Base-by-base conservation (phyloP, 2,329 filamentous ascomycete species). In the Alternaria brassicae region DNA sequence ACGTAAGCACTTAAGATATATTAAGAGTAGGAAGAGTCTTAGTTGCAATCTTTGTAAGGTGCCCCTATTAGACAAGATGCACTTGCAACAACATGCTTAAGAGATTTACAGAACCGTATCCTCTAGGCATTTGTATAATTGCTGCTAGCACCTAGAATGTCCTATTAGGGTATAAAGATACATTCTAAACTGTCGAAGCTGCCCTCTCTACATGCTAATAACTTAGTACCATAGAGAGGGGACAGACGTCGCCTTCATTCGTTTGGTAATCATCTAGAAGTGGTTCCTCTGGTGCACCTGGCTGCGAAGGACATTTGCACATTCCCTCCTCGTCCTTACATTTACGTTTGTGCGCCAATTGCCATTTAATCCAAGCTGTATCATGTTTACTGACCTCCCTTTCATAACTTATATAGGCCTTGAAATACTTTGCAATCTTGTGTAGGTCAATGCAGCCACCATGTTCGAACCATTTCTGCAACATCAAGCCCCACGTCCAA, bases 41-140 rank as follows among this genome's bases (percentile, higher is more conserved):
- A 40, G 52, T 3, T 65, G 44, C 12, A 47, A 60, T 32, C 53
- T 65, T 55, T 65, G 50, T 53, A 32, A 45, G 17, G 30, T 65
- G 8, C 17, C 2, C 15, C 15, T 63, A 8, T 2, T n/a, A 30
- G 19, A 59, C 28, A 64, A 62, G 49, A 63, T 10, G 23, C 13
- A 56, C 54, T 52, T 56, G 23, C 8, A 56, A 45, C 17, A 15
- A 40, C n/a, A 61, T 63, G 51, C 58, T 50, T 10, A 50, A 52
- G 17, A 58, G 2, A 32, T 63, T 44, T 41, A 61, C 17, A 23
- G 47, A 51, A 63, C 54, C 5, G 21, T 53, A 5, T 56, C 41
- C 10, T 28, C 47, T 56, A 56, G 36, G 3, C 2, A 32, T 52
- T 57, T 25, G 4, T 56, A 56, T 56, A 27, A 30, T 34, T 41